Conservation (phyloP, 352 stramenopile genomes). For the Thalassiosira allenii region DNA sequence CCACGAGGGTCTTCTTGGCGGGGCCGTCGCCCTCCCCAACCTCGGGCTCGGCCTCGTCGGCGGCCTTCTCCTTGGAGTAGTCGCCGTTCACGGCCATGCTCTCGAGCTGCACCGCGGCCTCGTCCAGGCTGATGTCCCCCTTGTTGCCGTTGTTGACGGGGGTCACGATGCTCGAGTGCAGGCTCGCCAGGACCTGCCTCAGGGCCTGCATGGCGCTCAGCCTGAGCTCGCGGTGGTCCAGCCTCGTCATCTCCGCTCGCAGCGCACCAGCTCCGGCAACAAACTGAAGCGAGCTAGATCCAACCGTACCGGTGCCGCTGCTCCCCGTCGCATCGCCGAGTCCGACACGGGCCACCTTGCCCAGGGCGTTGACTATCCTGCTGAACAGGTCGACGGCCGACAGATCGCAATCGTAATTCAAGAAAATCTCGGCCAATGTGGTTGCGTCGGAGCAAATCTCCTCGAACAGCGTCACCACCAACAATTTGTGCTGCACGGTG, state of each 20-base stretch:
- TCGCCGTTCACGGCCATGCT: constrained; percentile 16
- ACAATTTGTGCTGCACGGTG: constrained; percentile 95
- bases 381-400: constrained; percentile 96
- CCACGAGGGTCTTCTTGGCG: constrained; percentile 82
- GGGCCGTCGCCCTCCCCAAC: neutral
- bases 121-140: constrained; percentile 52
- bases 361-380: constrained; percentile 95
- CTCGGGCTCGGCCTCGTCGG: neutral
- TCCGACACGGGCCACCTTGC: constrained; percentile 92
- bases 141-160: constrained; percentile 44
- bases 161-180: constrained; percentile 83
- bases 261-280: constrained; percentile 60
- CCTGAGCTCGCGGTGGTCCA: constrained; percentile 74
- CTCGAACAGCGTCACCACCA: constrained; percentile 95
- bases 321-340: constrained; percentile 42
- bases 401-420: constrained; percentile 99
- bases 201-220: constrained; percentile 83
- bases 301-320: constrained; percentile 23
- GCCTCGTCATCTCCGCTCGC: constrained; percentile 69
- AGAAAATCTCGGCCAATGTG: constrained; percentile 97
- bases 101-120: constrained; percentile 22
- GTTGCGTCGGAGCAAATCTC: constrained; percentile 95
- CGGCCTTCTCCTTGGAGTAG: neutral
- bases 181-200: constrained; percentile 79
- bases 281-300: constrained; percentile 44